Evolutionary conservation across 768 basidiomycete genomes (phyloP), one percentile per base, ranked within the genome.

Genomic region (Tricholoma sp.): DNA sequence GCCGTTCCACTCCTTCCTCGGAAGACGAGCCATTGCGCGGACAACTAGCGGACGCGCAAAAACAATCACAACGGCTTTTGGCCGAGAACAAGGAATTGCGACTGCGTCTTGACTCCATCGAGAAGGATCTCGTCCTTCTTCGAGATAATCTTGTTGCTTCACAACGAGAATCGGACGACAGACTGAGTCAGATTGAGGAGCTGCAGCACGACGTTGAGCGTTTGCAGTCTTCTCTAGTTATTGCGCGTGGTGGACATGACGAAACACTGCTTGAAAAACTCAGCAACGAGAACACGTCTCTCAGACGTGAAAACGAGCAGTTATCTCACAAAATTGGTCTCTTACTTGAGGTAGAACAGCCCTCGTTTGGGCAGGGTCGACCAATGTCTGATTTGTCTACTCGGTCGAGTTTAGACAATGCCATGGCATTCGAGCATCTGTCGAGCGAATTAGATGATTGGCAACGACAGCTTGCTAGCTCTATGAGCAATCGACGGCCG

Each of bases 301-400:
- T 94, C 57, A 85, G 88, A 69, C 83, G 84, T 56, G 91, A 94
- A 72, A 94, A 94, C 69, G 88, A 91, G 66, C 86, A 93, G 63
- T 81, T 94, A 45, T 86, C 88, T n/a, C 91, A 91, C 69, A 94
- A 93, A 79, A 93, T 96, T 63, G 89, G 85, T 56, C 79, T 95
- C 49, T 78, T 96, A 14, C 81, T 96, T 54, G 91, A 94, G 64
- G 91, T 90, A 45, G 91, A 93, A 64, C 88, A 89, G 63, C 83
- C 88, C 19, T 75, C 81, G 3, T 91, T 86, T 65, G 84, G 84
- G 29, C 76, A 77, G 50, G 80, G 79, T 18, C 72, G 81, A 57
- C 87, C 86, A 22, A 72, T 85, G 59, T 90, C 88, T 8, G 81
- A 80, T 34, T 72, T 79, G 11, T 76, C 75, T 43, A 79, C 76